These are phyloP conservation scores for Mucor saturninus DNA, from an alignment of 371 early-diverging fungal genomes.

Conservation along the genomic window DNA sequence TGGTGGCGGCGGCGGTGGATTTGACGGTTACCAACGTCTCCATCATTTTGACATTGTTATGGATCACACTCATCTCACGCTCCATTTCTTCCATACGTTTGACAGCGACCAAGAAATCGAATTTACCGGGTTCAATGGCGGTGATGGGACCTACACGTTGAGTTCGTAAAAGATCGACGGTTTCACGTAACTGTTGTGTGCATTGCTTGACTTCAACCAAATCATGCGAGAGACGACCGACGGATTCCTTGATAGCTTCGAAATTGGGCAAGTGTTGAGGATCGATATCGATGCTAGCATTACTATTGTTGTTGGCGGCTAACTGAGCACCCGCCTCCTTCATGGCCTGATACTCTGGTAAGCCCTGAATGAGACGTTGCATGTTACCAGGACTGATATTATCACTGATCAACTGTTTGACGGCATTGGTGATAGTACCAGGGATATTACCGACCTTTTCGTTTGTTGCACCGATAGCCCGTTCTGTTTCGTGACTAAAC, in stretches of 20 bases:
- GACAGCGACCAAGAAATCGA: neutral
- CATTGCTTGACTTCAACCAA: neutral
- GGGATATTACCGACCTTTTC: neutral
- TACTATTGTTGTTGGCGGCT: too few species aligned
- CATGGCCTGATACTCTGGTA: conserved; percentile 17
- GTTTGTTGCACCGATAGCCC: neutral
- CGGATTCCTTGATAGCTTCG: too few species aligned
- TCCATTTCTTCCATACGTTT: conserved; percentile 22
- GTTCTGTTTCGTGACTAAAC: neutral
- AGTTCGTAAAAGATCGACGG: conserved; percentile 11
- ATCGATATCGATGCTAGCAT: too few species aligned
- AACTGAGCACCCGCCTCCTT: neutral
- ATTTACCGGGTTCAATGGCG: neutral
- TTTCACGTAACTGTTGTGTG: conserved; percentile 1
- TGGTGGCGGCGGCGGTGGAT: neutral
- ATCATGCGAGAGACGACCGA: too few species aligned
- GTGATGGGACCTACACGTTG: neutral
- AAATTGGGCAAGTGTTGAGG: too few species aligned
- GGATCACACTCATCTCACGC: conserved; percentile 12
- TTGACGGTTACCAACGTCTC: conserved; percentile 14
- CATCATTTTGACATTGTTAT: conserved; percentile 27
- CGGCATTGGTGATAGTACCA: neutral
- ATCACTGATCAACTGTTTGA: conserved; percentile 1
- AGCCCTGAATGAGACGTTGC: conserved; percentile 1
- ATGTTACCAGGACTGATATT: conserved; percentile 5